These are phyloP conservation scores for Coniochaeta sp. DNA, from an alignment of 2,329 filamentous ascomycete genomes.

Conservation along the genomic window DNA sequence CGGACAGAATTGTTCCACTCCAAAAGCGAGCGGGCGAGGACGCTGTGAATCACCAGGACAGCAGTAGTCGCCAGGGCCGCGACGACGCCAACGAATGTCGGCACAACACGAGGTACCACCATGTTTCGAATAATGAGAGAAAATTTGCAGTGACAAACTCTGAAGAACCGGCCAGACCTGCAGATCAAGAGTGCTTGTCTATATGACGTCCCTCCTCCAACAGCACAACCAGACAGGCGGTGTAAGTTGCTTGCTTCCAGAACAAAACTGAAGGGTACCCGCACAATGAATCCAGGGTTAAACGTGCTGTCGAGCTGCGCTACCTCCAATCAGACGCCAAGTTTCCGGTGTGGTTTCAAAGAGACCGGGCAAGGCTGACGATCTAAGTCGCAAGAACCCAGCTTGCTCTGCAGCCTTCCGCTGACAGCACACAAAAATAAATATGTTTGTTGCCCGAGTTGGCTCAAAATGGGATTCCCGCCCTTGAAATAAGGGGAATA, in stretches of 20 bases:
- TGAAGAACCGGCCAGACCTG: background rate
- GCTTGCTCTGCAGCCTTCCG: slow-evolving; percentile 9
- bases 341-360: background rate
- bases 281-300: background rate
- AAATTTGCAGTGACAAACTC: slow-evolving; percentile 4
- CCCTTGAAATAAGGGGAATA: background rate
- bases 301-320: background rate
- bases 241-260: background rate
- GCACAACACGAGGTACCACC: slow-evolving; percentile 24
- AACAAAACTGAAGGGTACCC: background rate
- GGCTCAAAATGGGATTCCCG: background rate
- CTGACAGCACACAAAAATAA: slow-evolving; percentile 2
- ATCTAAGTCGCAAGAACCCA: slow-evolving; percentile 7
- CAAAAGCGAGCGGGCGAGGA: slow-evolving; percentile 27
- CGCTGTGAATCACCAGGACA: slow-evolving; percentile 29
- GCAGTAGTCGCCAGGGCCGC: slow-evolving; percentile 31
- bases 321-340: background rate
- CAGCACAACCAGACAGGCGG: background rate
- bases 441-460: background rate
- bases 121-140: slow-evolving; percentile 17
- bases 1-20: slow-evolving; percentile 21
- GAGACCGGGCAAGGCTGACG: background rate
- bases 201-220: background rate
- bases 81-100: slow-evolving; percentile 26
- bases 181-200: background rate